A percentile compares a stretch with the other conserved stretches of the same genome.
Evolutionary conservation across 441 rosid species (phyloP).

Genomic region (Croton setiger): DNA sequence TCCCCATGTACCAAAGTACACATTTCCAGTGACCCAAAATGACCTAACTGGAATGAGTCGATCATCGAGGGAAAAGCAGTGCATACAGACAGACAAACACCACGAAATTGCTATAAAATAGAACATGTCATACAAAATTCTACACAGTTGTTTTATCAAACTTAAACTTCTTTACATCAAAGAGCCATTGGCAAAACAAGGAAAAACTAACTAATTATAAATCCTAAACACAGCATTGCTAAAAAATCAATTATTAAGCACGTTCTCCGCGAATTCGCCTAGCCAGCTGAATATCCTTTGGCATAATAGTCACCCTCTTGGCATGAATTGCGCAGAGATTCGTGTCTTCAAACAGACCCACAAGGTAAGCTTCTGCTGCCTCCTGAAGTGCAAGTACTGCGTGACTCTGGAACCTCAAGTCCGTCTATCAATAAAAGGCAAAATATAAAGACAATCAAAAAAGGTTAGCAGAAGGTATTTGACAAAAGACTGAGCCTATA

Average conservation of each 20-base stretch:
- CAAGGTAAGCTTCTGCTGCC: conserved; percentile 72
- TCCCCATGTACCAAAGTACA: too few relatives aligned
- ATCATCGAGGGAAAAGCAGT: too few relatives aligned
- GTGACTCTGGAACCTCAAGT: conserved; percentile 71
- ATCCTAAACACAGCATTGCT: background rate
- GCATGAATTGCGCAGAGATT: conserved; percentile 72
- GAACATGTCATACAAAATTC: background rate
- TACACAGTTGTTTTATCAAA: background rate
- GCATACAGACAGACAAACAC: too few relatives aligned
- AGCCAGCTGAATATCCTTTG: conserved; percentile 65
- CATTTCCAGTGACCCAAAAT: too few relatives aligned
- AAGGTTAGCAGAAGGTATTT: accelerated
- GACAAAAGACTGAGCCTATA: background rate
- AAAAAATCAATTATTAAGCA: conserved; percentile 29
- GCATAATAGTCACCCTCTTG: conserved; percentile 68
- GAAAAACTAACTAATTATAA: background rate
- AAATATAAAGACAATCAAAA: too few relatives aligned
- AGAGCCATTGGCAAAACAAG: background rate
- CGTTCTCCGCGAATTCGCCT: conserved; percentile 71
- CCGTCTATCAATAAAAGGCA: conserved; percentile 34
- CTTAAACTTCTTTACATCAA: background rate
- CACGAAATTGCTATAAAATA: background rate
- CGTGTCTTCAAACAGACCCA: conserved; percentile 73
- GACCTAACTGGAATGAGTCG: too few relatives aligned
- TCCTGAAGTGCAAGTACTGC: conserved; percentile 70